Conservation (phyloP, 768 basidiomycete species). For the Tylopilus subfusipes region DNA sequence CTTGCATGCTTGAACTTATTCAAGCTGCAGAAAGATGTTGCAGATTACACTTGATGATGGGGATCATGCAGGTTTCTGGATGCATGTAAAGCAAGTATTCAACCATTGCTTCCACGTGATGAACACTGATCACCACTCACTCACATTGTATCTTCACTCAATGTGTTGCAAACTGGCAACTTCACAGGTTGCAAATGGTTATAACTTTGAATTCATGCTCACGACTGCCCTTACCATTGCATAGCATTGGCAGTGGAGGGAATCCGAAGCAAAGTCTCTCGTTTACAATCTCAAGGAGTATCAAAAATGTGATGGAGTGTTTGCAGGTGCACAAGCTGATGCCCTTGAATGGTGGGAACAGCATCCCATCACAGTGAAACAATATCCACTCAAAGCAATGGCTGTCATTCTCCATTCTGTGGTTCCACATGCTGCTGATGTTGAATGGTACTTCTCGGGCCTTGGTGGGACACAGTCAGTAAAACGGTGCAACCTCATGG, state of each 20-base stretch:
- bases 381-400: conserved; percentile 5
- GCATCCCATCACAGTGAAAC: conserved; percentile 8
- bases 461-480: neutral
- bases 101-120: conserved; percentile 31
- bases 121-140: conserved; percentile 32
- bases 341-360: conserved; percentile 27
- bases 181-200: conserved; percentile 16
- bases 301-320: neutral
- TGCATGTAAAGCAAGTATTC: conserved; percentile 26
- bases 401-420: neutral
- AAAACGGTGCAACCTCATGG: neutral
- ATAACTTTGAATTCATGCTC: conserved; percentile 18
- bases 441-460: neutral
- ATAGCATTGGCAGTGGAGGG: conserved; percentile 25
- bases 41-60: conserved; percentile 7
- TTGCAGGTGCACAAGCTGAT: conserved; percentile 9
- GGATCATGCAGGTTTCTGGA: conserved; percentile 20
- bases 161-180: conserved; percentile 35
- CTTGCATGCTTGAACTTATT: conserved; percentile 37
- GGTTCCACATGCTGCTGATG: neutral
- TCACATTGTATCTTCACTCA: conserved; percentile 36
- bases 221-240: conserved; percentile 8
- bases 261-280: conserved; percentile 9
- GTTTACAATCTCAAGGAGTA: conserved; percentile 12
- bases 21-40: conserved; percentile 17